Evolutionary conservation across 2,329 filamentous ascomycete species (phyloP).

Genomic region (Corynespora cassiicola): DNA sequence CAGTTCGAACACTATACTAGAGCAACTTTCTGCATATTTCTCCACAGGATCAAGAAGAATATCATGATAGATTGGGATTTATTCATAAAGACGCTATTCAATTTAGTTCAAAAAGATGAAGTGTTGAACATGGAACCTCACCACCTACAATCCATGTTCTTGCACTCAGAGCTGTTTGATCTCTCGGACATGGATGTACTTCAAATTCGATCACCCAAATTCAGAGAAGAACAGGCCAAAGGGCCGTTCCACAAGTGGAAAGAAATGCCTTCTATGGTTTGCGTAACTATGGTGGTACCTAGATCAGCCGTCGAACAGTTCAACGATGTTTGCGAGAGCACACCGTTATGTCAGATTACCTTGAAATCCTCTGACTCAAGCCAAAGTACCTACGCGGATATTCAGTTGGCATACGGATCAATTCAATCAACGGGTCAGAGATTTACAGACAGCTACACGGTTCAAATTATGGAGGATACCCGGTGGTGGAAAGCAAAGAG

Average conservation of each 20-base stretch:
- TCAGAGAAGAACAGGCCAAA: neutral
- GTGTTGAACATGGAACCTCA: conserved; percentile 12
- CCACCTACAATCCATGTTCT: conserved; percentile 16
- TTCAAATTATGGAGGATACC: conserved; percentile 14
- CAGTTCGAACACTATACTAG: conserved; percentile 17
- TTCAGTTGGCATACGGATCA: conserved; percentile 20
- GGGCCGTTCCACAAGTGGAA: conserved; percentile 20
- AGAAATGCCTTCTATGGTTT: conserved; percentile 15
- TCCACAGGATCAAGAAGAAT: conserved; percentile 9
- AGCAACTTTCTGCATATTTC: conserved; percentile 14
- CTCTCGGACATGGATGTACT: too few species aligned
- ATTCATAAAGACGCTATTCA: conserved; percentile 6
- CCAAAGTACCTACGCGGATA: conserved; percentile 11
- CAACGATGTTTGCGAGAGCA: conserved; percentile 5
- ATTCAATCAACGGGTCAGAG: conserved; percentile 10
- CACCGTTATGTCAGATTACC: conserved; percentile 11
- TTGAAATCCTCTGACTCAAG: conserved; percentile 7
- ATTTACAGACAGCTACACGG: conserved; percentile 10
- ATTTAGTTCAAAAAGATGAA: conserved; percentile 9
- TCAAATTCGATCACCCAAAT: too few species aligned
- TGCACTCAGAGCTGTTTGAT: too few species aligned
- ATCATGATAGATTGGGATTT: conserved; percentile 6
- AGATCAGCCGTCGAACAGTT: conserved; percentile 9
- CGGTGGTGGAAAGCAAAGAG: conserved; percentile 10
- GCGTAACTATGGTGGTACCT: conserved; percentile 21